phyloP scores from a whole-genome alignment of 2,329 filamentous ascomycete genomes.

The Botrytis elliptica region DNA sequence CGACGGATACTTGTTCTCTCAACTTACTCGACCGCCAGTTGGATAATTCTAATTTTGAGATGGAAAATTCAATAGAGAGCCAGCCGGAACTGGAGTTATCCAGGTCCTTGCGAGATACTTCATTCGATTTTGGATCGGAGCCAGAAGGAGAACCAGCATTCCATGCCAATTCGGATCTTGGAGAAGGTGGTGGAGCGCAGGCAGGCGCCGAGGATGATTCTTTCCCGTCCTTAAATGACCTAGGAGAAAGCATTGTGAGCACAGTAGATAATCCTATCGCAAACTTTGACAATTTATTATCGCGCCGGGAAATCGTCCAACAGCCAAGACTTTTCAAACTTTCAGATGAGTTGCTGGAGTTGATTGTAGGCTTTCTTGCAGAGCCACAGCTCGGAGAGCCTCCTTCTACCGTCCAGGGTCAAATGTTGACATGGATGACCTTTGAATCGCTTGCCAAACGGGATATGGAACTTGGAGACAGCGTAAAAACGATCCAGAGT shows the following conservation, averaged over 20 bases:
- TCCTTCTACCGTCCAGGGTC: not conserved
- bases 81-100: not conserved
- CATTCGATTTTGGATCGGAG: not conserved
- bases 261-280: not conserved
- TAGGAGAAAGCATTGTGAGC: not conserved
- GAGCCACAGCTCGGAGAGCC: not conserved
- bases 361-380: not conserved
- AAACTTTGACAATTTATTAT: not conserved
- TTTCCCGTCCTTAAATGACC: not conserved
- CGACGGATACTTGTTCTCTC: not conserved
- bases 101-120: not conserved
- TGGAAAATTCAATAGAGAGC: not conserved
- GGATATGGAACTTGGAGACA: not conserved
- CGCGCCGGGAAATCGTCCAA: not conserved
- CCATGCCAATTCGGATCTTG: not conserved
- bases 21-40: not conserved
- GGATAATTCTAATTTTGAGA: not conserved
- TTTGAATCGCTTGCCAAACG: not conserved
- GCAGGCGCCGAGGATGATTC: not conserved
- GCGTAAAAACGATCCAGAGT: not conserved
- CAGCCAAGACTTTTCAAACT: not conserved
- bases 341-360: not conserved
- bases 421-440: too few relatives aligned
- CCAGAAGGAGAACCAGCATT: not conserved
- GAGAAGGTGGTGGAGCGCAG: not conserved